Base-by-base conservation (phyloP, 2,329 filamentous ascomycete species). In the Fusarium sp. region DNA sequence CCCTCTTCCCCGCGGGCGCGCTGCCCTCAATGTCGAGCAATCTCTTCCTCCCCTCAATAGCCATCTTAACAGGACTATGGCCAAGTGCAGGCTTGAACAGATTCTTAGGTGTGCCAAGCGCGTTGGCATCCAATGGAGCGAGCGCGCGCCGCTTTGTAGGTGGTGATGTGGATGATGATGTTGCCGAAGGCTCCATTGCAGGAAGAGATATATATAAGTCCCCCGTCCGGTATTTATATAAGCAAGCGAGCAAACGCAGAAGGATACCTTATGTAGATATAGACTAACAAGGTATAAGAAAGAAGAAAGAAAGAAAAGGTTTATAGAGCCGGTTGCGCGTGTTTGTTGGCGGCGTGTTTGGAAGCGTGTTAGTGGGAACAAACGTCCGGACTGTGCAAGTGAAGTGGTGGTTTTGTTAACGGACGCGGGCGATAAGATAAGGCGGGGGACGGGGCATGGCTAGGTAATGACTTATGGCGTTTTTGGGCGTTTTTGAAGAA, bases 111-210 rank as follows among this genome's bases (percentile, higher is more conserved):
- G 71, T 64, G 23, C 73, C 71, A 68, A 75, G 75, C 73, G 79
- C 79, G 78, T 85, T 85, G 55, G 80, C 79, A 76, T 84, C 78
- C 50, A 83, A 77, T 22, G 81, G 75, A 51, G 79, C 82, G 40
- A 85, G 81, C 64, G 81, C 82, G 81, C 83, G 83, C 81, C 82
- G 78, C 73, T 83, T 84, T 37, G 74, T 65, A 13, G 82, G 82
- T 45, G 80, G 80, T 41, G 78, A 67, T 41, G 71, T 61, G 46
- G 59, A 47, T 37, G 61, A 64, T 55, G 62, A 65, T 49, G 55
- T 65, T 30, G 54, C 49, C 19, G 48, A 59, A 53, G 50, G 49
- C 46, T 74, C 71, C 73, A 75, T 75, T 71, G 57, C 52, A 53
- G 56, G 45, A 10, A 19, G 19, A 44, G 23, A 6, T 15, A 44